phyloP scores from a whole-genome alignment of 106 monocot species.

The Dactylorhiza incarnata region DNA sequence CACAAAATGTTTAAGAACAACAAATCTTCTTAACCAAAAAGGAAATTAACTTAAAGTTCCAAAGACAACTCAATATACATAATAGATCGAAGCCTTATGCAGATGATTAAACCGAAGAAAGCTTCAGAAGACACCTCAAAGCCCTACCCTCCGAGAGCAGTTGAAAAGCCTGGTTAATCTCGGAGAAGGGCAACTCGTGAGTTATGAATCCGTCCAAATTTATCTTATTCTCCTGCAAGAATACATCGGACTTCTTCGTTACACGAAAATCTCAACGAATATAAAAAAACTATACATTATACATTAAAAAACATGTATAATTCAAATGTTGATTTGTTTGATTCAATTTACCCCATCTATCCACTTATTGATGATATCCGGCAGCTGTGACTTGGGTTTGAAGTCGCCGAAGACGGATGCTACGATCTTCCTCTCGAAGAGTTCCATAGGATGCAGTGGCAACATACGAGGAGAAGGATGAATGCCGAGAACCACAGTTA shows the following conservation, averaged over 20 bases:
- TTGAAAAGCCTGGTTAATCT: slow-evolving; percentile 70
- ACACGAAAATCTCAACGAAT: neutral
- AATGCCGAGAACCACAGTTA: slow-evolving; percentile 62
- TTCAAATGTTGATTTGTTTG: too few relatives aligned
- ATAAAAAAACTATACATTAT: neutral
- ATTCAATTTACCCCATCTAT: slow-evolving; percentile 35
- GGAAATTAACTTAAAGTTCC: too few relatives aligned
- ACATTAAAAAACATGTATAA: neutral
- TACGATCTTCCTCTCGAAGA: slow-evolving; percentile 49
- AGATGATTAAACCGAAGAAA: slow-evolving; percentile 23
- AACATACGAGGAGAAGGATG: slow-evolving; percentile 45
- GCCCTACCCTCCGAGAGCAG: slow-evolving; percentile 69
- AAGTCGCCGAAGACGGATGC: slow-evolving; percentile 61
- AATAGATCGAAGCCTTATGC: too few relatives aligned
- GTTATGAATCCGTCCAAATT: slow-evolving; percentile 86
- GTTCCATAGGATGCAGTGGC: slow-evolving; percentile 82
- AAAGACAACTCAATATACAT: too few relatives aligned
- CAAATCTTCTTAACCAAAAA: too few relatives aligned
- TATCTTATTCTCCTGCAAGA: slow-evolving; percentile 46
- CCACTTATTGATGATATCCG: slow-evolving; percentile 41
- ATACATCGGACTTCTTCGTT: neutral
- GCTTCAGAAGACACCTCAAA: slow-evolving; percentile 62
- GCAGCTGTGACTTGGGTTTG: slow-evolving; percentile 73
- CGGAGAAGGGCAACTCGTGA: slow-evolving; percentile 71
- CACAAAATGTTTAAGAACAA: too few relatives aligned